A percentile compares a stretch with the other conserved stretches of the same genome.
Conservation (phyloP, 768 basidiomycete genomes). For the Coprinopsis sp. region DNA sequence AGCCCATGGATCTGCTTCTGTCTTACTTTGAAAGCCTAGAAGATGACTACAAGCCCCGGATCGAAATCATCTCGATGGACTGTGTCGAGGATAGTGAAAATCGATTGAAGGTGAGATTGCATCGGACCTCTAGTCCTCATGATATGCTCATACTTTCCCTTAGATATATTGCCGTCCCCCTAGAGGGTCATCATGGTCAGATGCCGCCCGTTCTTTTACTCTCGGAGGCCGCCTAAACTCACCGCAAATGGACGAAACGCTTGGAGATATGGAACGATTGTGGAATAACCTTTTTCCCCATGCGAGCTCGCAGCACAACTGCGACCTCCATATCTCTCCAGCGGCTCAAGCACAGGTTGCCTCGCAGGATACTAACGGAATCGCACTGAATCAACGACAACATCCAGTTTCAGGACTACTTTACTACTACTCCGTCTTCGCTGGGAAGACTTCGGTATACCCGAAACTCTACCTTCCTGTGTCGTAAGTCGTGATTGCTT, state of each 20-base stretch:
- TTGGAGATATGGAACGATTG: constrained; percentile 21
- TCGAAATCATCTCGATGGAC: constrained; percentile 27
- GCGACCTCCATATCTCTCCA: constrained; percentile 17
- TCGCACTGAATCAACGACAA: constrained; percentile 12
- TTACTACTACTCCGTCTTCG: constrained; percentile 27
- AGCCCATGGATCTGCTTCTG: constrained; percentile 23
- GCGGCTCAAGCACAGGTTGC: not conserved
- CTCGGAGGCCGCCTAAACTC: constrained; percentile 23
- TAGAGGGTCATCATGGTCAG: constrained; percentile 24
- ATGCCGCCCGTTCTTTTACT: constrained; percentile 22
- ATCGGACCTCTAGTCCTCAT: not conserved
- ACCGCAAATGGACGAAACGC: constrained; percentile 18
- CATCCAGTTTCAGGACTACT: constrained; percentile 25
- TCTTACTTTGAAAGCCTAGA: constrained; percentile 23
- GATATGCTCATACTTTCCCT: not conserved
- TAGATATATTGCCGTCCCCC: constrained; percentile 28
- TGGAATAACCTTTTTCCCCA: constrained; percentile 29
- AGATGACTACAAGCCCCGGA: constrained; percentile 18
- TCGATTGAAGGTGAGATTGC: constrained; percentile 22
- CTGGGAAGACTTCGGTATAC: constrained; percentile 22
- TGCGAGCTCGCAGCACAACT: constrained; percentile 19
- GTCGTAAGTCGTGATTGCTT: constrained; percentile 18
- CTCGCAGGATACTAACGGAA: not conserved
- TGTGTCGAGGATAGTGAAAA: constrained; percentile 23
- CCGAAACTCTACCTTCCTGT: constrained; percentile 31